Evolutionary conservation across 352 stramenopile genomes (phyloP).

Genomic region (Pythium brassicae): DNA sequence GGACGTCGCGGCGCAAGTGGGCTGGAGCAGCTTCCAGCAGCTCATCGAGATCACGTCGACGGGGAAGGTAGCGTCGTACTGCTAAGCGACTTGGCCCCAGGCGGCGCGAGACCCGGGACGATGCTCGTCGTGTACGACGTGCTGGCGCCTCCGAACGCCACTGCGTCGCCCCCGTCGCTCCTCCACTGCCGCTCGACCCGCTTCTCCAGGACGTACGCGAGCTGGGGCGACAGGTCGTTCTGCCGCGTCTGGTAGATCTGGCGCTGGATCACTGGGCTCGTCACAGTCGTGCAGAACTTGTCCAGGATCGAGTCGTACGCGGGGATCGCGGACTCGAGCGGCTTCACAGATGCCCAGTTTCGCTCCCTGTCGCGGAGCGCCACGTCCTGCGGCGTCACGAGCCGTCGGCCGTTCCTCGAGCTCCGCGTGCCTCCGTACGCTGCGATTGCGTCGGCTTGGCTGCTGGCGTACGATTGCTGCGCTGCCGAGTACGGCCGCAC

Average conservation of each 20-base stretch:
- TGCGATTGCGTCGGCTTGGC: neutral
- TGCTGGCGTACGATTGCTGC: constrained; percentile 20
- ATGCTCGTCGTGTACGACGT: constrained; percentile 37
- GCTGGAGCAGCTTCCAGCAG: constrained; percentile 35
- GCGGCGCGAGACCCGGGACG: constrained; percentile 1
- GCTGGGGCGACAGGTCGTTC: constrained; percentile 58
- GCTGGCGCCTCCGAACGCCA: constrained; percentile 31
- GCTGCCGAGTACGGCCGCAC: constrained; percentile 10
- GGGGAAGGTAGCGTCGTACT: neutral
- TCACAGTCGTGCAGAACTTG: constrained; percentile 74
- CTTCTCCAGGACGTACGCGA: constrained; percentile 71
- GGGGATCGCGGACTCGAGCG: constrained; percentile 47
- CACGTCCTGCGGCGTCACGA: constrained; percentile 23
- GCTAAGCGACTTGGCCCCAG: constrained; percentile 4
- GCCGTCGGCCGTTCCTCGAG: constrained; percentile 16
- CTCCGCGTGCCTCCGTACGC: constrained; percentile 9
- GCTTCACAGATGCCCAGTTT: constrained; percentile 50
- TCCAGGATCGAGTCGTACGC: constrained; percentile 75
- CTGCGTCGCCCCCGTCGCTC: constrained; percentile 17
- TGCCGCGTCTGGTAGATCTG: constrained; percentile 67
- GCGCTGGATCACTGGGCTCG: constrained; percentile 64
- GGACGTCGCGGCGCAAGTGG: constrained; percentile 6
- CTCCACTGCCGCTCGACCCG: constrained; percentile 55
- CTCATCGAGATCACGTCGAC: constrained; percentile 34
- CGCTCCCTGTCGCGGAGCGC: constrained; percentile 28